Conservation (phyloP, 371 early-diverging fungal genomes). For the Mortierella sp. region DNA sequence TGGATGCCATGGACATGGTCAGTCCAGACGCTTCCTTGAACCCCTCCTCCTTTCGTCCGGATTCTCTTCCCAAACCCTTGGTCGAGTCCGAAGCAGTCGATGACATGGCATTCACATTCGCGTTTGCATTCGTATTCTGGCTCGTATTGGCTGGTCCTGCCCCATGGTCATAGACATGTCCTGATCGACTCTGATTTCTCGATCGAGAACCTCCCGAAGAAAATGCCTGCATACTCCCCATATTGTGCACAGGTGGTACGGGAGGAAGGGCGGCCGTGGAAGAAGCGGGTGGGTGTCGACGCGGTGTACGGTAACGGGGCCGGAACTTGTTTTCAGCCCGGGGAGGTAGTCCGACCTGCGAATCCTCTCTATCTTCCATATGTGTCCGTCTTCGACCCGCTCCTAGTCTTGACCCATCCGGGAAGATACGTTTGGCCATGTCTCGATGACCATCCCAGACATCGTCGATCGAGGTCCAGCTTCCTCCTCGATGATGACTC, state of each 20-base stretch:
- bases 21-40: no score
- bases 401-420: conserved; percentile 7
- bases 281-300: conserved; percentile 13
- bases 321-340: conserved; percentile 50
- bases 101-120: no score
- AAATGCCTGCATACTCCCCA: neutral
- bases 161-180: conserved; percentile 22
- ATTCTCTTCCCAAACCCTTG: no score
- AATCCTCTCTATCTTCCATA: conserved; percentile 31
- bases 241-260: conserved; percentile 16
- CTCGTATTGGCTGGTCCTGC: no score
- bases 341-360: conserved; percentile 38
- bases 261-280: conserved; percentile 24
- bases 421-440: conserved; percentile 1
- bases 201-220: conserved; percentile 23
- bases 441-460: conserved; percentile 19
- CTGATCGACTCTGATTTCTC: conserved; percentile 44
- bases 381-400: conserved; percentile 27
- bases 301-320: conserved; percentile 43
- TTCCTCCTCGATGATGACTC: conserved; percentile 41
- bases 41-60: no score
- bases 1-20: no score
- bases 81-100: no score
- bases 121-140: no score
- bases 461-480: conserved; percentile 46